Percentiles rank a stretch among this genome's conserved stretches.
phyloP scores from a whole-genome alignment of 2,329 filamentous ascomycete species.

The Fusarium mundagurra region DNA sequence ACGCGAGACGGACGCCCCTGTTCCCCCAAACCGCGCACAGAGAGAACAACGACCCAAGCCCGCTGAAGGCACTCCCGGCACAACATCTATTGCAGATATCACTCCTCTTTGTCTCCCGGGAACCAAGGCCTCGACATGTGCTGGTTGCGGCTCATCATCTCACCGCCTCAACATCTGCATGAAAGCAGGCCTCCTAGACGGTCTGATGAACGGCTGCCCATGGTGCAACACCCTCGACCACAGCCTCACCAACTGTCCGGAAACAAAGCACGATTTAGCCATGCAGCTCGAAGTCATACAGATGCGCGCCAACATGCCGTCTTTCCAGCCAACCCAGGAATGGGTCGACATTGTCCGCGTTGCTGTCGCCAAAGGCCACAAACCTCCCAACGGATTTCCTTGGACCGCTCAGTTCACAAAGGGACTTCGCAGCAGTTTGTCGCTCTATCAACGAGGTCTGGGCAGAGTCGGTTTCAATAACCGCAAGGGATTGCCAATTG shows the following conservation, averaged over 20 bases:
- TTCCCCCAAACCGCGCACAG: not conserved
- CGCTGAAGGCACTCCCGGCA: too few relatives aligned
- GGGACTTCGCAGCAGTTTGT: not conserved
- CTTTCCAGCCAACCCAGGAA: accelerated
- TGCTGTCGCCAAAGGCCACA: accelerated
- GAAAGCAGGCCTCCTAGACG: accelerated
- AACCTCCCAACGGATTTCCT: accelerated
- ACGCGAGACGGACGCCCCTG: not conserved
- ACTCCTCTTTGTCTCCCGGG: not conserved
- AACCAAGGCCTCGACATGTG: not conserved
- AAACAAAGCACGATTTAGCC: accelerated
- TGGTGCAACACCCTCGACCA: not conserved
- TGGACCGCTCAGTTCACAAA: accelerated
- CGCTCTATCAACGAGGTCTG: not conserved
- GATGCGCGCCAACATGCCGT: not conserved
- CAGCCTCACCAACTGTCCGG: not conserved
- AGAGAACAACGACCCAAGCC: too few relatives aligned
- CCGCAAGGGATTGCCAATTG: accelerated
- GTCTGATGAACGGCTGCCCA: not conserved
- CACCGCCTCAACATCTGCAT: not conserved
- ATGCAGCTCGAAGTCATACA: accelerated
- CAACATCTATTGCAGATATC: not conserved
- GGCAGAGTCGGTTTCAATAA: accelerated
- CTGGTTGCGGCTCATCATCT: not conserved
- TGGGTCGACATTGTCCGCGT: accelerated